Conservation (phyloP, 2,329 filamentous ascomycete species). For the Colletotrichum phormii region DNA sequence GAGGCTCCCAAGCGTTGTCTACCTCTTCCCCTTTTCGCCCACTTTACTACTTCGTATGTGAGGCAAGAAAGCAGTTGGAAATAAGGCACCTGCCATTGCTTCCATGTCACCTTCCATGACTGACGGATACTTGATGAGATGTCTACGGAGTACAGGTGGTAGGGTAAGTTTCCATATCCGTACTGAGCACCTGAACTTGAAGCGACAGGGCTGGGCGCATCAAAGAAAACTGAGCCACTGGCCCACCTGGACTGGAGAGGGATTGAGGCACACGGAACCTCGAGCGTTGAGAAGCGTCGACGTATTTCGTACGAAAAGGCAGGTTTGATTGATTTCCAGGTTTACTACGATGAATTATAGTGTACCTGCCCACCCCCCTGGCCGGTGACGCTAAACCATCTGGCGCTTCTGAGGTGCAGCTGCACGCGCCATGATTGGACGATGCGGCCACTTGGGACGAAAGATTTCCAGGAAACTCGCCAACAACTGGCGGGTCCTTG, state of each 20-base stretch:
- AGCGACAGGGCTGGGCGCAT: background rate
- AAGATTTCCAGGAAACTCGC: constrained; percentile 12
- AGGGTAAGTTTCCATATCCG: no score
- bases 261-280: background rate
- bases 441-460: constrained; percentile 21
- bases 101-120: background rate
- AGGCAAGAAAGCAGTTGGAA: background rate
- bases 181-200: background rate
- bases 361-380: background rate
- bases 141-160: no score
- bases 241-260: background rate
- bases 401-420: constrained; percentile 8
- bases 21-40: background rate
- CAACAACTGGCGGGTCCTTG: constrained; percentile 16
- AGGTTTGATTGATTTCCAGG: background rate
- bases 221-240: background rate
- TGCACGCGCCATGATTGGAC: constrained; percentile 27
- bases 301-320: background rate
- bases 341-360: background rate
- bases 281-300: background rate
- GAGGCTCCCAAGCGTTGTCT: background rate
- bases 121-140: background rate
- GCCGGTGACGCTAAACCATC: constrained; percentile 8
- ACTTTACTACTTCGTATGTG: background rate
- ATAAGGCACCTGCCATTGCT: background rate